Percentiles rank a stretch among this genome's conserved stretches.
Conservation (phyloP, 257 asterid species). For the Nicotiana knightiana region DNA sequence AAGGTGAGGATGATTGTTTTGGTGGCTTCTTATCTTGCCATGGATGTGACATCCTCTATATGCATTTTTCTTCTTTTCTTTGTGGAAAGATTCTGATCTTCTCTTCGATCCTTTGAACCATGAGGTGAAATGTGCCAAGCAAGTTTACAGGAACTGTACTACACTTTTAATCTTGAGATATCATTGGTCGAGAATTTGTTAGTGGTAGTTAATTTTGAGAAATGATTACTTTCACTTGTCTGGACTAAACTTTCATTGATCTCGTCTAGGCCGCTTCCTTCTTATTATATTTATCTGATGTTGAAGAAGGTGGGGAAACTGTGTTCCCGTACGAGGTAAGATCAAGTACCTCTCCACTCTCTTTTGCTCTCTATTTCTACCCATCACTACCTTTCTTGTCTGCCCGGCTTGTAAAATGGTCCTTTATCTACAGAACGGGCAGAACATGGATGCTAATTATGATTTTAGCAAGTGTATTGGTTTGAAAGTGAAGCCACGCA, state of each 20-base stretch:
- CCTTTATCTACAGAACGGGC: conserved; percentile 47
- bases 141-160: background rate
- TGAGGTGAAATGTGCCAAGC: background rate
- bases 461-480: conserved; percentile 69
- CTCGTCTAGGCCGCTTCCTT: conserved; percentile 73
- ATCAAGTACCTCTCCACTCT: background rate
- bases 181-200: background rate
- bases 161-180: conserved; percentile 5
- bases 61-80: background rate
- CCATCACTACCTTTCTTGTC: background rate
- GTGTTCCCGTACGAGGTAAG: conserved; percentile 89
- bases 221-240: conserved; percentile 8
- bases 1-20: background rate
- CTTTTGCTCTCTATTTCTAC: background rate
- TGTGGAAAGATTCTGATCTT: background rate
- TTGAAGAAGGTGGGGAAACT: conserved; percentile 98
- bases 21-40: background rate
- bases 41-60: background rate
- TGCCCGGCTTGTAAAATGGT: background rate
- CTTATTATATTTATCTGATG: conserved; percentile 83
- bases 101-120: background rate
- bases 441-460: conserved; percentile 57
- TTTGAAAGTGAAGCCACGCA: conserved; percentile 77
- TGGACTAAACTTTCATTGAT: conserved; percentile 11
- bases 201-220: background rate